Evolutionary conservation across 352 stramenopile genomes (phyloP), one percentile per base, ranked within the genome.

Genomic region (Globisporangium sylvaticum): DNA sequence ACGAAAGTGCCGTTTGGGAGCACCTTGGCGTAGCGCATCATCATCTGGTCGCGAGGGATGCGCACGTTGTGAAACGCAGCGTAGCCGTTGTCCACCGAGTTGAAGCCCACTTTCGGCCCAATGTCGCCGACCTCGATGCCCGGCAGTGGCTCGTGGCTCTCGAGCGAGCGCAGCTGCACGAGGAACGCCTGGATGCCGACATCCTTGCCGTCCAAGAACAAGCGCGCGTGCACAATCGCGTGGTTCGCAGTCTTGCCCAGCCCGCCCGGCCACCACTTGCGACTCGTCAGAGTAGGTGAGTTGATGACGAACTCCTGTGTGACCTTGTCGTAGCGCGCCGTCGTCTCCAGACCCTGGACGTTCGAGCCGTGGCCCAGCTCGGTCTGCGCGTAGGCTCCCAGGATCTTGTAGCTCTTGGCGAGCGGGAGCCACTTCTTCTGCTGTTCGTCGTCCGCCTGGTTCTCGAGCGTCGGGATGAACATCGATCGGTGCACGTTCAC

Each of bases 191-290:
- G 94, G 32, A 98, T 89, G 22, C 96, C 96, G 7, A 83, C 75
- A 69, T 96, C 75, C 31, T 80, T 78, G 18, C 80, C 73, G 15
- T 81, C 75, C 0, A 85, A 44, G 0, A 80, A 71, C 1, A 98
- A 74, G 20, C 89, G 89, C 3, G 93, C 92, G 72, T 98, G 97
- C 0, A 98, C 83, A 72, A 98, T 96, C 27, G 95, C 94, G 71
- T 97, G 87, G 66, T 88, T 98, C 24, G 88, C 92, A 0, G 91
- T 97, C 66, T 90, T 88, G 22, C 90, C 95, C 8, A 98, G 75
- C 2, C 89, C 96, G 27, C 93, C 94, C 4, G 95, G 95, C 97
- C 97, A 99, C 86, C 97, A 99, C 76, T 99, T 99, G 65, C 84
- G 81, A 58, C 82, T 89, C 32, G 95, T 98, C 27, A 99, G 66